Evolutionary conservation across 352 stramenopile species (phyloP).

Genomic region (Phytophthora hybrid): DNA sequence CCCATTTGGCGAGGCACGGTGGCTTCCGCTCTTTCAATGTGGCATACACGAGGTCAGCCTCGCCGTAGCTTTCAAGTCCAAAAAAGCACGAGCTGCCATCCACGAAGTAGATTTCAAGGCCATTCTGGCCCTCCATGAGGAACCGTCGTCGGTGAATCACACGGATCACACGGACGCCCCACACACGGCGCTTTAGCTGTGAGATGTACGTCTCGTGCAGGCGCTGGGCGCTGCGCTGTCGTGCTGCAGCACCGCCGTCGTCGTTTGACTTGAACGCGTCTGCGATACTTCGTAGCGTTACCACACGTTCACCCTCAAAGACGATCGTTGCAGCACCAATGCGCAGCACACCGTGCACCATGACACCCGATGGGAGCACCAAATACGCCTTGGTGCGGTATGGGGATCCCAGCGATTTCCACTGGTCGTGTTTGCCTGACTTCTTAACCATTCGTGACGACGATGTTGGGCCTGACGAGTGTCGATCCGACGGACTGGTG

Average conservation of each 20-base stretch:
- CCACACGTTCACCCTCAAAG: slow-evolving; percentile 83
- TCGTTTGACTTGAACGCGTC: slow-evolving; percentile 58
- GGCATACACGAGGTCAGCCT: slow-evolving; percentile 84
- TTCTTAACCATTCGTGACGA: slow-evolving; percentile 45
- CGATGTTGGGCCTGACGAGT: slow-evolving; percentile 19
- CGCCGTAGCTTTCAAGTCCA: slow-evolving; percentile 67
- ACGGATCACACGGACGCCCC: slow-evolving; percentile 82
- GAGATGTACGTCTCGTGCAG: slow-evolving; percentile 70
- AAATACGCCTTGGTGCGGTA: slow-evolving; percentile 87
- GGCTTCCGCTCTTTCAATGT: slow-evolving; percentile 83
- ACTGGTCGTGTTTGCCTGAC: slow-evolving; percentile 66
- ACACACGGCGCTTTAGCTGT: slow-evolving; percentile 78
- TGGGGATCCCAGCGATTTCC: slow-evolving; percentile 63
- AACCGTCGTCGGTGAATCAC: slow-evolving; percentile 83
- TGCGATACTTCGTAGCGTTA: slow-evolving; percentile 67
- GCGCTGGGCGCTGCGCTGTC: slow-evolving; percentile 43
- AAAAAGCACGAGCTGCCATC: slow-evolving; percentile 85
- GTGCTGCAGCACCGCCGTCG: slow-evolving; percentile 38
- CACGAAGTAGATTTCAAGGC: slow-evolving; percentile 89
- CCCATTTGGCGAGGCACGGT: slow-evolving; percentile 80
- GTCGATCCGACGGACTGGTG: slow-evolving; percentile 31
- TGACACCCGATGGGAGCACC: slow-evolving; percentile 71
- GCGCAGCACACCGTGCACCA: slow-evolving; percentile 78
- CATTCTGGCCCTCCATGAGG: slow-evolving; percentile 71
- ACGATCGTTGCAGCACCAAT: slow-evolving; percentile 79